Evolutionary conservation across 202 grass and related monocot species (phyloP).

Genomic region (Brachypodium distachyon): DNA sequence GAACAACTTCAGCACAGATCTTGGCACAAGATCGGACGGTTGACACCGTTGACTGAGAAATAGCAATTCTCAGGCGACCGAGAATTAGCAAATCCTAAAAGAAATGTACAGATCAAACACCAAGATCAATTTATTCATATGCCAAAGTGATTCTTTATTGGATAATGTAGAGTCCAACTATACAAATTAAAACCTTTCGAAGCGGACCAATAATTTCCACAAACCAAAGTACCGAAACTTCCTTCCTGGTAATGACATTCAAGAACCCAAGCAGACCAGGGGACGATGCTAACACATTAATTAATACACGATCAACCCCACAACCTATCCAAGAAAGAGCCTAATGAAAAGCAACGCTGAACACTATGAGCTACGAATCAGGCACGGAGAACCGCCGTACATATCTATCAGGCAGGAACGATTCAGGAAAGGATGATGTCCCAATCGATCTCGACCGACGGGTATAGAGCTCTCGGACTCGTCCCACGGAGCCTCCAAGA

Average conservation of each 20-base stretch:
- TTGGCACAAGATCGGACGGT: no score
- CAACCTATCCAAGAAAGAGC: slow-evolving; percentile 23
- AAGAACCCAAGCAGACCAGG: slow-evolving; percentile 72
- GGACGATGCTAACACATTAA: slow-evolving; percentile 18
- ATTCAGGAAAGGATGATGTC: slow-evolving; percentile 64
- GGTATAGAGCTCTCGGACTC: slow-evolving; percentile 71
- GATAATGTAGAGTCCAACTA: neutral
- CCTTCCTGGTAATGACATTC: slow-evolving; percentile 53
- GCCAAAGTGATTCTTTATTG: slow-evolving; percentile 21
- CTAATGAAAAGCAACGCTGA: slow-evolving; percentile 4
- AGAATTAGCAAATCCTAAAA: no score
- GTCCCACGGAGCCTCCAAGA: slow-evolving; percentile 85
- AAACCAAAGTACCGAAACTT: slow-evolving; percentile 19
- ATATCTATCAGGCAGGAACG: no score
- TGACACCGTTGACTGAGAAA: no score
- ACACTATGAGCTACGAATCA: slow-evolving; percentile 6
- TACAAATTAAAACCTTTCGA: slow-evolving; percentile 14
- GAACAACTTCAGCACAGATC: no score
- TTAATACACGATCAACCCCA: slow-evolving; percentile 34
- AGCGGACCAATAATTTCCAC: slow-evolving; percentile 12
- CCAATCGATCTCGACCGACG: slow-evolving; percentile 96
- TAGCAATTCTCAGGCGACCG: no score
- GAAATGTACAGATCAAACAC: neutral
- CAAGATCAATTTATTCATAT: neutral
- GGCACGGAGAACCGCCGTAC: neutral